Evolutionary conservation across 2,329 filamentous ascomycete species (phyloP).

Genomic region (Acephala macrosclerotiorum): DNA sequence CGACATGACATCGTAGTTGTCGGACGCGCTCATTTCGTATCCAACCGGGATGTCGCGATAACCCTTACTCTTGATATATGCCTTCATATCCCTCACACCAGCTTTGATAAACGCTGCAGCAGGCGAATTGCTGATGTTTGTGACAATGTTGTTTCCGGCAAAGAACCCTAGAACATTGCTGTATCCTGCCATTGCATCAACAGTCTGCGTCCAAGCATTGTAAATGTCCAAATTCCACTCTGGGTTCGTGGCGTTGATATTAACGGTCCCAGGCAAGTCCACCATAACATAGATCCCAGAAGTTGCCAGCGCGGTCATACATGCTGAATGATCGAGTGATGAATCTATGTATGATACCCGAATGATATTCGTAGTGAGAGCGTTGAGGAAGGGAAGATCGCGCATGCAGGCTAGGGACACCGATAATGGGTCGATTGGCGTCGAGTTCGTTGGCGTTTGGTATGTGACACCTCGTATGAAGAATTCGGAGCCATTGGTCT

Average conservation of each 20-base stretch:
- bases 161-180: slow-evolving; percentile 70
- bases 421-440: slow-evolving; percentile 76
- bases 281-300: slow-evolving; percentile 84
- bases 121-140: slow-evolving; percentile 54
- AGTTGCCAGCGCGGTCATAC: slow-evolving; percentile 71
- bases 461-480: slow-evolving; percentile 69
- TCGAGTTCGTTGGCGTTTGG: slow-evolving; percentile 65
- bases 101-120: slow-evolving; percentile 62
- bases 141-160: slow-evolving; percentile 63
- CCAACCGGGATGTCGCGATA: slow-evolving; percentile 60
- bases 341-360: slow-evolving; percentile 77
- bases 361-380: slow-evolving; percentile 72
- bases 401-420: slow-evolving; percentile 60
- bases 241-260: slow-evolving; percentile 68
- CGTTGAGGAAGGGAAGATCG: slow-evolving; percentile 69
- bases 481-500: slow-evolving; percentile 68
- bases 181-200: slow-evolving; percentile 71
- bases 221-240: slow-evolving; percentile 79
- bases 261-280: slow-evolving; percentile 73
- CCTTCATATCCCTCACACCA: slow-evolving; percentile 60
- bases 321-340: slow-evolving; percentile 68
- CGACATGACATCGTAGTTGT: slow-evolving; percentile 71
- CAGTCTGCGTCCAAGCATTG: slow-evolving; percentile 54
- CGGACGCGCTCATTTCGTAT: slow-evolving; percentile 67
- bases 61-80: slow-evolving; percentile 54